A percentile compares a stretch with the other conserved stretches of the same genome.
Evolutionary conservation across 2,329 filamentous ascomycete species (phyloP).

Genomic region (Colletotrichum sp.): DNA sequence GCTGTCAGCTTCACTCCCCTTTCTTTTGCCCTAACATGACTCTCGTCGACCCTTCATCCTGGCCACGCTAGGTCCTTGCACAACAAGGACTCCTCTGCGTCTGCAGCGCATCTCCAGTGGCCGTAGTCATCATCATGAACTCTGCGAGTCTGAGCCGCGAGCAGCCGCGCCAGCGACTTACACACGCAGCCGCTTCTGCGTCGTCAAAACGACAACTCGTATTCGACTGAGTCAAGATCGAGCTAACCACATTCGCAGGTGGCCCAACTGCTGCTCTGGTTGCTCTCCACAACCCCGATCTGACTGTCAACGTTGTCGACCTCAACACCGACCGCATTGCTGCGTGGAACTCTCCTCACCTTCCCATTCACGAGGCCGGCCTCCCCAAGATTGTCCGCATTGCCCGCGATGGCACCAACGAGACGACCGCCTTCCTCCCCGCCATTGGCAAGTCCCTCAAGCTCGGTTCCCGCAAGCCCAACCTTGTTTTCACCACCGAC

Average conservation of each 20-base stretch:
- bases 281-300: slow-evolving; percentile 72
- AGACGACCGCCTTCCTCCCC: slow-evolving; percentile 43
- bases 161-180: neutral
- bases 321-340: slow-evolving; percentile 67
- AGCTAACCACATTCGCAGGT: slow-evolving; percentile 45
- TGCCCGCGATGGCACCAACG: slow-evolving; percentile 61
- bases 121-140: neutral
- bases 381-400: slow-evolving; percentile 70
- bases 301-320: slow-evolving; percentile 78
- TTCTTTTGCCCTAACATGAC: neutral
- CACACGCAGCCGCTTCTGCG: neutral
- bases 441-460: slow-evolving; percentile 34
- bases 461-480: slow-evolving; percentile 56
- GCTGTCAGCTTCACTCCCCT: neutral
- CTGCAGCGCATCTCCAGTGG: neutral
- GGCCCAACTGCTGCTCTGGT: slow-evolving; percentile 78
- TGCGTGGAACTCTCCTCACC: slow-evolving; percentile 74
- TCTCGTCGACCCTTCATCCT: neutral
- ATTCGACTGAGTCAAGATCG: neutral
- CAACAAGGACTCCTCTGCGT: neutral
- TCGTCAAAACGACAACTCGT: neutral
- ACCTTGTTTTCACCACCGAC: slow-evolving; percentile 76
- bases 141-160: neutral
- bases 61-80: neutral
- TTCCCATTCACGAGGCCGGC: slow-evolving; percentile 79